phyloP scores from a whole-genome alignment of 169 alveolate genomes.

The Plasmodium malariae region DNA sequence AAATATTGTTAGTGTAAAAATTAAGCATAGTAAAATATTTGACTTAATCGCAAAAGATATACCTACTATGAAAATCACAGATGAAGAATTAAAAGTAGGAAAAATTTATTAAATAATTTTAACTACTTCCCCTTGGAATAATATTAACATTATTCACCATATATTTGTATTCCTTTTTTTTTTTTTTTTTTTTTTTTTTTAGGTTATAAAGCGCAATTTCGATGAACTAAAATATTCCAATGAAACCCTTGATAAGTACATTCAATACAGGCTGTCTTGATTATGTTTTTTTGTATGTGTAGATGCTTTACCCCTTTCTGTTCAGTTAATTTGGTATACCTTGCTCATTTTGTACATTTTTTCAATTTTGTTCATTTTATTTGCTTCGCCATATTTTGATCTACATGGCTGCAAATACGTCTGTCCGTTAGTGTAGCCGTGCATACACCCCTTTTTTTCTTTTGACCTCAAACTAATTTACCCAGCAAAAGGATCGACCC shows the following conservation, averaged over 20 bases:
- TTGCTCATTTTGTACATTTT: too few relatives aligned
- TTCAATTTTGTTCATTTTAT: too few relatives aligned
- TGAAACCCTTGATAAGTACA: slow-evolving; percentile 66
- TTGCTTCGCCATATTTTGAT: too few relatives aligned
- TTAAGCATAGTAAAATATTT: slow-evolving; percentile 65
- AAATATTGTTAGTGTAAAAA: slow-evolving; percentile 36
- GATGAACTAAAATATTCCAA: slow-evolving; percentile 49
- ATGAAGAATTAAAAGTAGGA: slow-evolving; percentile 63
- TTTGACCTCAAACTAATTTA: too few relatives aligned
- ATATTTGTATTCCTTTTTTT: neutral
- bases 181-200: neutral
- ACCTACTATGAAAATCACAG: slow-evolving; percentile 71
- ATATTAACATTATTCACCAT: neutral
- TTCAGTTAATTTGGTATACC: too few relatives aligned
- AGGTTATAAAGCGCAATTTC: slow-evolving; percentile 37
- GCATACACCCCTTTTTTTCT: too few relatives aligned
- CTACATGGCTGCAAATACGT: too few relatives aligned
- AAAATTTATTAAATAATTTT: too few relatives aligned
- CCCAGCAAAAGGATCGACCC: too few relatives aligned
- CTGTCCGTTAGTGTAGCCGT: too few relatives aligned
- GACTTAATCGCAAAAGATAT: slow-evolving; percentile 69
- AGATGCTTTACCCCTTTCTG: too few relatives aligned
- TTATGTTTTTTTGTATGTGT: neutral
- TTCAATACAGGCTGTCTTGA: slow-evolving; percentile 50
- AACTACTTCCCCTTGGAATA: too few relatives aligned